Conservation (phyloP, 352 stramenopile species). For the Phytopythium sindhum region DNA sequence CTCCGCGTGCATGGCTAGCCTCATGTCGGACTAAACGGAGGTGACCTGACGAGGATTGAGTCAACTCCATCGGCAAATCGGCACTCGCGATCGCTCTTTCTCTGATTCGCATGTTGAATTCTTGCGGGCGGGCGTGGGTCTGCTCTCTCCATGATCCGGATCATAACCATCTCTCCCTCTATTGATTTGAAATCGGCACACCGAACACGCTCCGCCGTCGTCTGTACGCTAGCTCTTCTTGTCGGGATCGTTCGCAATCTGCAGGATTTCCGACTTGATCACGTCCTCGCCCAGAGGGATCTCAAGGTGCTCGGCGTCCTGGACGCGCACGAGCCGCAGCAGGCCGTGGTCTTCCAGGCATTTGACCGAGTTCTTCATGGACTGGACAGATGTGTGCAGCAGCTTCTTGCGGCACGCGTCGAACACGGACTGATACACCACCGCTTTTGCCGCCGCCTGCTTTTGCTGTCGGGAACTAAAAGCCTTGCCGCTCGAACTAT, state of each 20-base stretch:
- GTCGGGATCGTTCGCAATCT: background rate
- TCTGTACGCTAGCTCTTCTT: background rate
- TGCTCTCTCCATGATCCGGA: no score
- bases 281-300: slow-evolving; percentile 45
- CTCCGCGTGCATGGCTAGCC: background rate
- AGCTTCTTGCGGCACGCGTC: slow-evolving; percentile 49
- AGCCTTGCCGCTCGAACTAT: slow-evolving; percentile 6
- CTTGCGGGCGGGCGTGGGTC: no score
- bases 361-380: slow-evolving; percentile 68
- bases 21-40: background rate
- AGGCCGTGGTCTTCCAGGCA: slow-evolving; percentile 59
- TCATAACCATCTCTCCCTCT: background rate
- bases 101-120: no score
- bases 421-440: slow-evolving; percentile 47
- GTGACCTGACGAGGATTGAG: background rate
- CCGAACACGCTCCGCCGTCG: background rate
- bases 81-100: background rate
- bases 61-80: background rate
- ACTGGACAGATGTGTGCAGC: slow-evolving; percentile 38
- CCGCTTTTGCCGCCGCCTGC: slow-evolving; percentile 14
- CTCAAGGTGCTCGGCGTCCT: slow-evolving; percentile 40
- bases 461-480: background rate
- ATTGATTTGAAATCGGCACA: background rate
- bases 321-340: slow-evolving; percentile 30
- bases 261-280: slow-evolving; percentile 41